Base-by-base conservation (phyloP, 768 basidiomycete species). In the Cyclocybe aegerita region DNA sequence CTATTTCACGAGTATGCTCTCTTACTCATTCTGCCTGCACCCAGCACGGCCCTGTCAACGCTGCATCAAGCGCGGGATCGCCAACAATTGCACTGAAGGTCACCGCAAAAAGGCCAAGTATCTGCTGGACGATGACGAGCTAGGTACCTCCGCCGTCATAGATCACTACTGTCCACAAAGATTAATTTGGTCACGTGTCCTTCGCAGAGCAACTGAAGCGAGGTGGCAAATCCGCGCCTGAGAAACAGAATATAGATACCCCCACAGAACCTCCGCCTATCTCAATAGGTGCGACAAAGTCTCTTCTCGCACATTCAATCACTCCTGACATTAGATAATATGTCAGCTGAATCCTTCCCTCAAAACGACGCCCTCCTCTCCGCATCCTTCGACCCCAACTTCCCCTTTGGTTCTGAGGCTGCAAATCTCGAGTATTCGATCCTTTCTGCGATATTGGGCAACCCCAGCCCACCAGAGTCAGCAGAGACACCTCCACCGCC, bases 21-120 rank as follows among this genome's bases (percentile, higher is more conserved):
- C 41, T 35, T 45, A 9, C 41, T 50, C 46, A 48, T 53, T 53
- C 57, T 62, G 58, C 49, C 31, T 49, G 54, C 54, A 50, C 48
- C 44, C 61, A 98, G 96, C 92, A 42, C 89, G 97, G 47, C 97
- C 97, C 23, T 99, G 97, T 71, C 90, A 92, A 57, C 84, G 97
- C 37, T 99, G 97, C 64, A 78, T 93, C 45, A 98, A 96, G 73
- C 93, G 95, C 50, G 93, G 93, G 17, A 88, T 95, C 60, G 88
- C 85, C 1, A 81, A 82, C 46, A 86, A 83, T 47, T 99, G 97
- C 62, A 86, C 89, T 12, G 97, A 99, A 64, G 97, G 97, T 1
- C 88, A 90, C 56, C 83, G 97, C 61, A 99, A 99, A 71, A 98
- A 98, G 71, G 96, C 97, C 8, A 98, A 98, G 64, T 99, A 98